A percentile compares a stretch with the other conserved stretches of the same genome.
These are phyloP conservation scores for Fraxinus americana DNA, from an alignment of 257 asterid species.

Conservation along the genomic window DNA sequence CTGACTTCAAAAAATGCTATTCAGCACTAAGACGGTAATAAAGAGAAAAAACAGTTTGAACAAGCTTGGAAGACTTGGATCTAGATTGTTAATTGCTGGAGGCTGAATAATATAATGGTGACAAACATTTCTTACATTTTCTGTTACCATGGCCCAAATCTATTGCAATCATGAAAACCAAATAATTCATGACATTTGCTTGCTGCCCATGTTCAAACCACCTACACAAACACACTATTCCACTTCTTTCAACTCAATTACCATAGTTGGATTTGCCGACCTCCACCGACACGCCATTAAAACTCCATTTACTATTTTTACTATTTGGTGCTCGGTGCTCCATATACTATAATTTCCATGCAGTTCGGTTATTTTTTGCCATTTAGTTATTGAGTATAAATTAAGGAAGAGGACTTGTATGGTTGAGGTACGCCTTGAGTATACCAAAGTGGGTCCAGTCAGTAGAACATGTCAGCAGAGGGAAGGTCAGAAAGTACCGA, in stretches of 20 bases:
- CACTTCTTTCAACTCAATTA: too few species aligned
- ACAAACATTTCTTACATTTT: not conserved
- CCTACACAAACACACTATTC: too few species aligned
- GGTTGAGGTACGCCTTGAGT: not conserved
- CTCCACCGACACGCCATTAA: too few species aligned
- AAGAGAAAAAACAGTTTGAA: not conserved
- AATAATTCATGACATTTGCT: not conserved
- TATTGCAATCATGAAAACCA: not conserved
- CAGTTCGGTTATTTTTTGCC: too few species aligned
- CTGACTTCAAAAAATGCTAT: not conserved
- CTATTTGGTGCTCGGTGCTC: too few species aligned
- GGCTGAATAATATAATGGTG: not conserved
- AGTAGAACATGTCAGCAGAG: not conserved
- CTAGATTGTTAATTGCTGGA: not conserved
- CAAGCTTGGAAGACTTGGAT: not conserved
- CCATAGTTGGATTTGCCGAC: too few species aligned
- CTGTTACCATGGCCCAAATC: not conserved
- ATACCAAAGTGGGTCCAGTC: not conserved
- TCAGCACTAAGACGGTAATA: not conserved
- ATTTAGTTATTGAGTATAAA: not conserved
- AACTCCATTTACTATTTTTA: too few species aligned
- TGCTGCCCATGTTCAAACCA: not conserved
- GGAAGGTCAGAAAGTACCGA: not conserved
- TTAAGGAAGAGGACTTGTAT: not conserved
- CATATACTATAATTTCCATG: too few species aligned